Base-by-base conservation (phyloP, 495 filamentous ascomycete species). In the Trichoderma asperelloides region DNA sequence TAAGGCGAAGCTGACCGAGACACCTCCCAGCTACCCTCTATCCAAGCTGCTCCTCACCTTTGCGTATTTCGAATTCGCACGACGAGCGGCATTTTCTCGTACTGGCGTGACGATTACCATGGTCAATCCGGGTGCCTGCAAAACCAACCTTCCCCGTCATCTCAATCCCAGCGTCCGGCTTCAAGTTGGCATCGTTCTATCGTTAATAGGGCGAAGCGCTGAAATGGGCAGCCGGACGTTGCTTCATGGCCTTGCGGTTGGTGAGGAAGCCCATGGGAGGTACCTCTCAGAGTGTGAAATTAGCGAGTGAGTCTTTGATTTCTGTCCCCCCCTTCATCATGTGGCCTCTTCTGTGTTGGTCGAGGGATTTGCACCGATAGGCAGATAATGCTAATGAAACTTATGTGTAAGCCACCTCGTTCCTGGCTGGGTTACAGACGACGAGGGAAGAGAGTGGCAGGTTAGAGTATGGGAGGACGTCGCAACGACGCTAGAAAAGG, bases 41-140 rank as follows among this genome's bases (percentile, higher is more conserved):
- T 68, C 33, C 51, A 70, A 68, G 40, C 37, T 70, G 9, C 62
- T 70, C 47, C 60, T 65, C 65, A 28, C 65, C 16, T 68, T 62
- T 47, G 62, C 63, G 2, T 41, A 62, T 25, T 65, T 62, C 9
- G 66, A 68, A 62, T 51, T 68, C 25, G 62, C 66, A 30, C 7
- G n/a, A 12, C 43, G 27, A 13, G n/a, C 12, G 39, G 1, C 64
- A 6, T 18, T 30, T 18, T 47, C 64, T n/a, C 16, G 33, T n/a
- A 27, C 64, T 9, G 64, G 64, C 12, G 39, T 65, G 33, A 25
- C 23, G 3, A 47, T 65, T 39, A 45, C 12, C 39, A 8, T 65
- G 18, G 21, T 49, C 6, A 23, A 65, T 6, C 64, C 64, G 18
- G 64, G 64, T 9, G 11, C 43, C 33, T 43, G 33, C 33, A 21